Evolutionary conservation across 139 green algal species (phyloP), one percentile per base, ranked within the genome.

Genomic region (Tetradesmus obliquus): DNA sequence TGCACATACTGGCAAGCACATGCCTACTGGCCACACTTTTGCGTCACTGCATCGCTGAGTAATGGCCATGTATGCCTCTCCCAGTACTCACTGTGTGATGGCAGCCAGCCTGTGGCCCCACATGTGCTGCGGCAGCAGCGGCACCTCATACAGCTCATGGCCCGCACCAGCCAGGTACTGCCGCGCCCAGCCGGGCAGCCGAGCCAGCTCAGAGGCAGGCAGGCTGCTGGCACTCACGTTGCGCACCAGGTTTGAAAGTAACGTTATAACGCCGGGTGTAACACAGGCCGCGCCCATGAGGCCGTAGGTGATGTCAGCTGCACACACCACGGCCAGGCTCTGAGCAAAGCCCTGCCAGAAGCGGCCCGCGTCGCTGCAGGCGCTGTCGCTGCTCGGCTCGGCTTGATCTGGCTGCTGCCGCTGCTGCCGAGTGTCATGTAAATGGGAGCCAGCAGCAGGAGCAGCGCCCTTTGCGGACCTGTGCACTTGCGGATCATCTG

Each of bases 231-330:
- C 55, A 17, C 80, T 79, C 7, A 91, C 57, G 9, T 15, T 66
- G 20, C 88, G 55, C 22, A 91, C 88, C 79, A 91, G 60, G 88
- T 91, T 91, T 32, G 79, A 91, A 19, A 91, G 15, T 9, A 91
- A 19, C 12, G 88, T 87, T 55, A 80, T 32, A 15, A 71, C 88
- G 20, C 88, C 88, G 13, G 57, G 55, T 9, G 19, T 5, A 22
- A 87, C 19, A 22, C 62, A 80, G 79, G 53, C 72, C 9, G 72
- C 20, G 1, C 57, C 88, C 24, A 91, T 62, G 2, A 91, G 57
- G 57, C 53, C 81, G 60, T 66, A 80, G 53, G 17, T 58, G 55
- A 91, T 22, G 17, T 91, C 88, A 22, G 79, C 55, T 6, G 74
- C 79, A 24, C 88, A 88, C 0, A 91, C 69, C 17, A 81, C 79